Evolutionary conservation across 1,284 basidiomycete species (phyloP).

Genomic region (Puccinia coronata): DNA sequence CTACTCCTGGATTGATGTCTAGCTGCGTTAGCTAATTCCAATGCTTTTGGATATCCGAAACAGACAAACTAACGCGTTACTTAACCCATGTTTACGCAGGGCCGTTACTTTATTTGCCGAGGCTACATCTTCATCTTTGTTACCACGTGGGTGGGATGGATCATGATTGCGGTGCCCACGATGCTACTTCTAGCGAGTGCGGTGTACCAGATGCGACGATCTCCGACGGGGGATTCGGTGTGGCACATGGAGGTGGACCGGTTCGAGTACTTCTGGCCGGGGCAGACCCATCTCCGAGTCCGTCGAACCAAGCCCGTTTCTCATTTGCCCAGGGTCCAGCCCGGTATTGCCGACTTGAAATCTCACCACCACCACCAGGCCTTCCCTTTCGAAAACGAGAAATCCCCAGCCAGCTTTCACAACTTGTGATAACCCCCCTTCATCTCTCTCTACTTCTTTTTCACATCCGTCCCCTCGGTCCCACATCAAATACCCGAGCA

Average conservation of each 20-base stretch:
- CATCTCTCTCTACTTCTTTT: neutral
- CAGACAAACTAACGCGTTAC: no score
- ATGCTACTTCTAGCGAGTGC: neutral
- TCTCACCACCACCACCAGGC: neutral
- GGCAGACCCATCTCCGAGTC: conserved; percentile 13
- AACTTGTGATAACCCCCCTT: neutral
- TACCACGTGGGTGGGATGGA: conserved; percentile 16
- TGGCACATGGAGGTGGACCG: conserved; percentile 20
- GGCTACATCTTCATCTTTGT: conserved; percentile 46
- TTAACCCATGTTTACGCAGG: neutral
- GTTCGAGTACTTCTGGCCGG: conserved; percentile 48
- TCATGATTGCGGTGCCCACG: conserved; percentile 21
- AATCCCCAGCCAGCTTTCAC: neutral
- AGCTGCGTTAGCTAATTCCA: conserved; percentile 43
- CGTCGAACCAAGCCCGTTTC: neutral
- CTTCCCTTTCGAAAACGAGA: conserved; percentile 28
- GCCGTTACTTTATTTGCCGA: conserved; percentile 42
- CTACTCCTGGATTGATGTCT: conserved; percentile 41
- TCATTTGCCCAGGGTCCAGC: neutral
- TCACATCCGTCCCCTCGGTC: neutral
- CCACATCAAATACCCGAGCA: neutral
- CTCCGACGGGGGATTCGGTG: neutral
- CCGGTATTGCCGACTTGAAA: conserved; percentile 19
- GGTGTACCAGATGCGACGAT: conserved; percentile 10
- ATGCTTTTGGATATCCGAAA: no score